These are phyloP conservation scores for Talaromyces sp. DNA, from an alignment of 2,329 filamentous ascomycete species.

Conservation along the genomic window DNA sequence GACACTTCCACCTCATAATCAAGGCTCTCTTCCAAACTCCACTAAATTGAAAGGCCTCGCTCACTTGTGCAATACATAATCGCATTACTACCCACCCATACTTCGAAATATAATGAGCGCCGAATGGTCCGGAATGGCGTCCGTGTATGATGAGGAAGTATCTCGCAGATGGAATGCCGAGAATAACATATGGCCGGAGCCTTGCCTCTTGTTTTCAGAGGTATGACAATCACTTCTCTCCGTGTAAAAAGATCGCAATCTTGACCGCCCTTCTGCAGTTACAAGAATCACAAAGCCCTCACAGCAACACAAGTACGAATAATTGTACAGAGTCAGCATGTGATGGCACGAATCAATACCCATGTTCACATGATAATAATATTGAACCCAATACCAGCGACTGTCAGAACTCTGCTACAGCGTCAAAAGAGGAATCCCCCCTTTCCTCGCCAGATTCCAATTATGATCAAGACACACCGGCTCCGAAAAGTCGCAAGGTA, in stretches of 20 bases:
- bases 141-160: not conserved
- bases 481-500: not conserved
- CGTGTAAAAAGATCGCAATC: not conserved
- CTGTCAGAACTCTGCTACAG: not conserved
- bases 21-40: not conserved
- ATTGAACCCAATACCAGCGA: not conserved
- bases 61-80: not conserved
- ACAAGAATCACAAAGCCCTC: not conserved
- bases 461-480: not conserved
- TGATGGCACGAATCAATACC: not conserved
- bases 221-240: not conserved
- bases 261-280: not conserved
- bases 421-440: not conserved
- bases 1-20: no score
- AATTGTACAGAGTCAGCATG: not conserved
- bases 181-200: not conserved
- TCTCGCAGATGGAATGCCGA: not conserved
- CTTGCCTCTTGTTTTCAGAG: not conserved
- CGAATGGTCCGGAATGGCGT: not conserved
- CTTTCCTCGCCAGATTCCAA: not conserved
- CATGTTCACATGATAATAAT: not conserved
- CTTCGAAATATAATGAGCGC: not conserved
- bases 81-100: not conserved
- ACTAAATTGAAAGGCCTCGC: not conserved
- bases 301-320: not conserved